Evolutionary conservation across 805 yeast species (phyloP), one percentile per base, ranked within the genome.

Genomic region (Zygosaccharomyces pseudorouxii): DNA sequence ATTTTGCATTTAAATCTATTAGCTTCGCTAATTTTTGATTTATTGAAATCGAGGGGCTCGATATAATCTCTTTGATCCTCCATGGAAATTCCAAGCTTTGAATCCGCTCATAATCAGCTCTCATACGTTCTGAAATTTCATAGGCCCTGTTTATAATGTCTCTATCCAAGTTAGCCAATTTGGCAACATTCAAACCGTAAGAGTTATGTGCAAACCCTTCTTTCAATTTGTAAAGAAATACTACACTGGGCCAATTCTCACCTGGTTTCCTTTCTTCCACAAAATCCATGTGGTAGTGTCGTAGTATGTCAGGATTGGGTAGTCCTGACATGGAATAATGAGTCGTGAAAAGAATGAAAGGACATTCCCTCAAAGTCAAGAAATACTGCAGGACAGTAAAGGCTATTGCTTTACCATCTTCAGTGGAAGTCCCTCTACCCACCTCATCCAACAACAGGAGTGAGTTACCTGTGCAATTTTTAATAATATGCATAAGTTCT

Each of bases 391-490:
- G 67, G 2, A 89, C 80, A 0, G 95, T 71, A 61, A 81, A 78
- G 0, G 96, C 95, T 27, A 89, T 81, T 0, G 95, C 81, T 38
- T 80, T 82, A 0, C 97, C 97, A 64, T 90, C 97, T 45, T 69
- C 65, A 0, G 89, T 81, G 1, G 86, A 79, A 1, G 97, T 89
- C 9, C 96, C 97, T 63, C 99, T 79, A 3, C 99, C 99, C 40
- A 93, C 78, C 66, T 93, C 99, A 68, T 93, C 99, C 53, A 93
- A 84, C 19, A 93, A 81, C 44, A 93, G 81, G 49, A 93, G 74
- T 5, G 97, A 89, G 52, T 86, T 83, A 27, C 73, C 67, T 0
- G 93, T 82, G 1, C 95, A 90, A 6, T 86, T 79, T 51, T 86
- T 81, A 49, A 93, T 73, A 55, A 93, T 92, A 2, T 92, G 80